Evolutionary conservation across 768 basidiomycete species (phyloP).

Genomic region (Suillus subaureus): DNA sequence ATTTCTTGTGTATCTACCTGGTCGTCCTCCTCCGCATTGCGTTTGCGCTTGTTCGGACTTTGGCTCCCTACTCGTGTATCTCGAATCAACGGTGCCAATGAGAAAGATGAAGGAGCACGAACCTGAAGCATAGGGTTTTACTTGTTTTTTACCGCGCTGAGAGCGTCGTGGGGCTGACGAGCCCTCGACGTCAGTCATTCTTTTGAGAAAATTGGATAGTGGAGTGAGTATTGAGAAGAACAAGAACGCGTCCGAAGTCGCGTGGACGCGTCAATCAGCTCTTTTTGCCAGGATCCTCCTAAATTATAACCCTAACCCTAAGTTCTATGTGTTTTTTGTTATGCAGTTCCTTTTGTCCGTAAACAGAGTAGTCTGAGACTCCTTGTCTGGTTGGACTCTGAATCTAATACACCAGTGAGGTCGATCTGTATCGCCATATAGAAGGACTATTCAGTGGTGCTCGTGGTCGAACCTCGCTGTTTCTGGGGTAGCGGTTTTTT

Average conservation of each 20-base stretch:
- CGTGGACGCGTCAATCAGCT: conserved; percentile 17
- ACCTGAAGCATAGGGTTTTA: conserved; percentile 61
- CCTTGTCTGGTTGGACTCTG: neutral
- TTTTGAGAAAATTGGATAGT: neutral
- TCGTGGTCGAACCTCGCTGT: neutral
- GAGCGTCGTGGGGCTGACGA: conserved; percentile 52
- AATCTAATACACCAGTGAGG: neutral
- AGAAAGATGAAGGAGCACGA: conserved; percentile 17
- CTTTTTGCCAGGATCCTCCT: conserved; percentile 10
- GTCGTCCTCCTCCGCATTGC: conserved; percentile 46
- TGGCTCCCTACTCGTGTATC: conserved; percentile 33
- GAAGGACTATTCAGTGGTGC: neutral
- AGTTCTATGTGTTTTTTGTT: neutral
- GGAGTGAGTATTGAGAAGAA: conserved; percentile 6
- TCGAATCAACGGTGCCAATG: conserved; percentile 8
- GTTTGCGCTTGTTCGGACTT: conserved; percentile 50
- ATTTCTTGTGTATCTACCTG: conserved; percentile 27
- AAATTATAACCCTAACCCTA: conserved; percentile 8
- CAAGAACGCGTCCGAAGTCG: conserved; percentile 20
- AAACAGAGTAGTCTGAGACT: too few species aligned
- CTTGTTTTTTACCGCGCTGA: conserved; percentile 68
- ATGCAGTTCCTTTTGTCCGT: neutral
- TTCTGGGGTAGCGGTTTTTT: neutral
- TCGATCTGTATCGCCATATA: neutral
- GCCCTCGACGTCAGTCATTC: conserved; percentile 35